These are phyloP conservation scores for Neonectria neomacrospora DNA, from an alignment of 2,329 filamentous ascomycete species.

Conservation along the genomic window DNA sequence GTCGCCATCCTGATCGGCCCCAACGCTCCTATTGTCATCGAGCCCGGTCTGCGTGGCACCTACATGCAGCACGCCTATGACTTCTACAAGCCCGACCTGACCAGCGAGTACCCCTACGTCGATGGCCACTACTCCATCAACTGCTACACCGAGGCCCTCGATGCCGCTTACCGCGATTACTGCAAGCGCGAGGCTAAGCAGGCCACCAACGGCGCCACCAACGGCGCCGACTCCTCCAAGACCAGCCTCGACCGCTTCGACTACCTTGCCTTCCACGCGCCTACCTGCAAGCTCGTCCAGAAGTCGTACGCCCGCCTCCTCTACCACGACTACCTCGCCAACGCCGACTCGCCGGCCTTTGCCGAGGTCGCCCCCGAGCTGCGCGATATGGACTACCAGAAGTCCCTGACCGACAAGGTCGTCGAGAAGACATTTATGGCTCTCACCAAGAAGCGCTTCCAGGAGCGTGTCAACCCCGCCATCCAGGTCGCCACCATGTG, in stretches of 20 bases:
- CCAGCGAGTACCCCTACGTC: conserved; percentile 87
- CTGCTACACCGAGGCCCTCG: conserved; percentile 85
- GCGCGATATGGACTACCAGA: conserved; percentile 80
- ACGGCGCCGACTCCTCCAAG: conserved; percentile 62
- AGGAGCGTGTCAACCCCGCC: conserved; percentile 78
- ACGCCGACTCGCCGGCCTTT: conserved; percentile 75
- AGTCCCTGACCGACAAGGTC: conserved; percentile 82
- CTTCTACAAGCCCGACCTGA: conserved; percentile 90
- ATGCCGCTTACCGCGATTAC: conserved; percentile 85
- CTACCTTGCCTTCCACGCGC: conserved; percentile 84
- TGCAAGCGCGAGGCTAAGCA: conserved; percentile 74
- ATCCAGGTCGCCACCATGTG: conserved; percentile 83
- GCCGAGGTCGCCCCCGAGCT: conserved; percentile 80
- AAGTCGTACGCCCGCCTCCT: conserved; percentile 87
- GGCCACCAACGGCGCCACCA: conserved; percentile 62
- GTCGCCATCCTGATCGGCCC: conserved; percentile 84
- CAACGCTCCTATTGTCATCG: conserved; percentile 79
- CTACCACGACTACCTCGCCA: conserved; percentile 85
- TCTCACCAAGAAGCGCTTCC: conserved; percentile 85
- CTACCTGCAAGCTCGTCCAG: conserved; percentile 87
- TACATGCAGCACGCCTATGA: conserved; percentile 89
- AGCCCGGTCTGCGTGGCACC: conserved; percentile 81
- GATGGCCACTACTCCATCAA: conserved; percentile 85
- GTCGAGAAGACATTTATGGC: conserved; percentile 90
- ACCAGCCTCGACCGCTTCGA: conserved; percentile 82